Base-by-base conservation (phyloP, 2,329 filamentous ascomycete genomes). In the Paradendryphiella salina region DNA sequence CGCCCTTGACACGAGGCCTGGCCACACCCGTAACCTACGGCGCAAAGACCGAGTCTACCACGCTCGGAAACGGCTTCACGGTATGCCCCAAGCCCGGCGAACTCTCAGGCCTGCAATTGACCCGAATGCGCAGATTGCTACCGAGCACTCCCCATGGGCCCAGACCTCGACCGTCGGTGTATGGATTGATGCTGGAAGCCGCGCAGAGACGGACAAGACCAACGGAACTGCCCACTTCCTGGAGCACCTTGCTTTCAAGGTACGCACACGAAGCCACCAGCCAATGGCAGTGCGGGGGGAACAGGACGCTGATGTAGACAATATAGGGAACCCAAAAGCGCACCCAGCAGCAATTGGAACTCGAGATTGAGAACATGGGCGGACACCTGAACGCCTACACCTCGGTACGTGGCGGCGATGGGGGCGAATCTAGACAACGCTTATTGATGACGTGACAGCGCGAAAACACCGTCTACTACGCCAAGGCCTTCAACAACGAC, bases 311-410 rank as follows among this genome's bases (percentile, higher is more conserved):
- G 61, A 73, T 60, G 51, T 39, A 36, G 17, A 31, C 49, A 39
- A 46, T 37, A 59, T 52, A 92, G 92, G 94, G 94, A 69, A 99
- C 94, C 65, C 83, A 88, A 77, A 96, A 89, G 82, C 86, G 94
- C 78, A 91, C 89, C 62, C 94, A 99, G 79, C 89, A 95, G 76
- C 94, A 99, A 81, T 83, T 99, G 75, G 94, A 99, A 82, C 87
- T 99, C 62, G 94, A 99, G 82, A 97, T 99, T 73, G 94, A 99
- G 84, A 99, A 99, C 82, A 96, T 99, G 90, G 94, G 94, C 76
- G 94, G 90, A 62, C 94, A 99, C 81, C 84, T 99, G 70, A 99
- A 99, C 79, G 94, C 94, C 76, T 99, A 99, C 83, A 99, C 94
- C 70, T 97, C 93, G 82, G 92, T 96, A 86, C 72, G 88, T 61